Base-by-base conservation (phyloP, 176 grass and related monocot genomes). In the Eleusine indica region DNA sequence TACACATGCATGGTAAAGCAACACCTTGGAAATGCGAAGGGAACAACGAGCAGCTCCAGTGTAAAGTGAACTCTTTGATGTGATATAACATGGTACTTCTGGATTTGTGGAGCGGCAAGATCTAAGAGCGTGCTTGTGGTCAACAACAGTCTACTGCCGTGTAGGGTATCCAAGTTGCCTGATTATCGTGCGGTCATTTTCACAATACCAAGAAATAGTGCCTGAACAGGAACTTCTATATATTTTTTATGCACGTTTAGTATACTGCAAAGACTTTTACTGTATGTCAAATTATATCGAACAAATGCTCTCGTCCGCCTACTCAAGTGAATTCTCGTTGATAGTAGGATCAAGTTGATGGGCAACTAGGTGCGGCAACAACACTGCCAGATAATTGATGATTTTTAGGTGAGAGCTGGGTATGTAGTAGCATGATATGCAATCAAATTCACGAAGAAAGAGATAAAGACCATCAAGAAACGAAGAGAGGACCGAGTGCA, bases 41-140 rank as follows among this genome's bases (percentile, higher is more conserved):
- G 79, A 74, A 68, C 74, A 42, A 69, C 68, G 69, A 63, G 58
- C 64, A 70, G 53, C 64, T 76, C 77, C 64, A 71, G 82, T 51
- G 71, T 75, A 64, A 89, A 89, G 82, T 85, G 76, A 75, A 25
- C 22, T 35, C 71, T 49, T 53, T 56, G 87, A 89, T 85, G 82
- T 85, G 82, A 85, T 85, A 25, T 76, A 76, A 81, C 87, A 70
- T 84, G 7, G 82, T 85, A 81, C 77, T 70, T 76, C 71, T 52
- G 61, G 60, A 56, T 88, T 69, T 82, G 18, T 43, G 70, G 81
- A 69, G 61, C 64, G 35, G 70, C 42, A 49, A 84, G 74, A 84
- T 73, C 68, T 56, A 66, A 73, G 52, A 79, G 75, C 29, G 9
- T 53, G 77, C 2, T 15, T 70, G 39, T 86, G 73, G 14, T 78